A percentile compares a stretch with the other conserved stretches of the same genome.
Evolutionary conservation across 2,329 filamentous ascomycete species (phyloP).

Genomic region (Colletotrichum sublineola): DNA sequence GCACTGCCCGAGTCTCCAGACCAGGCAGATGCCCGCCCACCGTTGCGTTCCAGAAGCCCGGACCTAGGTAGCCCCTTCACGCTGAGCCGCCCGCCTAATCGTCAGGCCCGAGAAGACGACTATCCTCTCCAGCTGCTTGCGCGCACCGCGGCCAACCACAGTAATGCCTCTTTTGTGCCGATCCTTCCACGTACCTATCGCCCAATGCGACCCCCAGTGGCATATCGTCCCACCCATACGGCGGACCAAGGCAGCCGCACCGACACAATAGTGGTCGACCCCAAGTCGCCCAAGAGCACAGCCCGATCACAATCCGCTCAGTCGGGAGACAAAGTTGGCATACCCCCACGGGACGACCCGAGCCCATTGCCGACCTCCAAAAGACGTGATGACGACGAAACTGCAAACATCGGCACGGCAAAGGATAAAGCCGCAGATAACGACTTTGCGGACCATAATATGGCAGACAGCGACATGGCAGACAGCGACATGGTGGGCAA

Average conservation of each 20-base stretch:
- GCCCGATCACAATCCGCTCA: no score
- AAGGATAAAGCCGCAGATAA: no score
- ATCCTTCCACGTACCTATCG: neutral
- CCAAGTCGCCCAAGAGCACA: neutral
- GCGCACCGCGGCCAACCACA: neutral
- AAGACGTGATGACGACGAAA: neutral
- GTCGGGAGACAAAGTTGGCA: no score
- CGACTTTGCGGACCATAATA: neutral
- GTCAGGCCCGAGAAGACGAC: neutral
- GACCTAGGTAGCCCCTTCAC: neutral
- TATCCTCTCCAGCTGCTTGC: neutral
- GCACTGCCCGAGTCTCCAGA: neutral
- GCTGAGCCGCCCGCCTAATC: neutral
- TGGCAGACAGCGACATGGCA: neutral
- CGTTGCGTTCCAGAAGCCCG: neutral
- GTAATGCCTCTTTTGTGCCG: neutral
- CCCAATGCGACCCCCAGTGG: neutral
- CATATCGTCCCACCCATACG: neutral
- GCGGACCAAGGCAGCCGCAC: no score
- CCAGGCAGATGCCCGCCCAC: neutral
- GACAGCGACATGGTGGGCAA: neutral
- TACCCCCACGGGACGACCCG: neutral
- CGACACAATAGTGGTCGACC: neutral
- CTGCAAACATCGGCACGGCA: neutral
- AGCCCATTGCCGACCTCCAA: neutral